phyloP scores from a whole-genome alignment of 192 early-diverging fungal species.

The Bifiguratus adelaidae region DNA sequence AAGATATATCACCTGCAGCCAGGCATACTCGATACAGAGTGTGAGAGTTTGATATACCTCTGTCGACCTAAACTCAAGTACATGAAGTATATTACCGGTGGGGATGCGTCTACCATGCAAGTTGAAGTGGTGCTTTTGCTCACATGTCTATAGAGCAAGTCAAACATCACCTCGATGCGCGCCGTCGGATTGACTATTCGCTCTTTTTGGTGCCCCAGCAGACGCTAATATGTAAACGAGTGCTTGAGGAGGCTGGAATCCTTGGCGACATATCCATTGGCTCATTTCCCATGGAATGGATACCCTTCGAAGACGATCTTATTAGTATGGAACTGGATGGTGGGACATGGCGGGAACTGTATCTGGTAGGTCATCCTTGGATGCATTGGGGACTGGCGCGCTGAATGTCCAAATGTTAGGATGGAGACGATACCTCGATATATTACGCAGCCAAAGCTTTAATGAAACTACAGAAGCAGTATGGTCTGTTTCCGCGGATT shows the following conservation, averaged over 20 bases:
- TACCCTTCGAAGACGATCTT: conserved; percentile 86
- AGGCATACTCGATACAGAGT: conserved; percentile 56
- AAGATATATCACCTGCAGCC: conserved; percentile 80
- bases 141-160: conserved; percentile 7
- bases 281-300: conserved; percentile 82
- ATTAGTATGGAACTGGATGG: conserved; percentile 81
- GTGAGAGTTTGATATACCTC: conserved; percentile 74
- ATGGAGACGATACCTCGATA: conserved; percentile 65
- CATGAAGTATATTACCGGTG: conserved; percentile 80
- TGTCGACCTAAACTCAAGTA: conserved; percentile 65
- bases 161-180: conserved; percentile 3
- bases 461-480: conserved; percentile 82
- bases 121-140: conserved; percentile 7
- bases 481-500: conserved; percentile 84
- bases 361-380: conserved; percentile 22
- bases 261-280: conserved; percentile 77
- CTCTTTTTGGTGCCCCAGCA: conserved; percentile 85
- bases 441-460: conserved; percentile 67
- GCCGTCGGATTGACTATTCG: conserved; percentile 34
- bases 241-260: conserved; percentile 89
- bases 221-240: conserved; percentile 85
- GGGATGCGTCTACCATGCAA: background rate
- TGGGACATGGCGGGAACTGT: conserved; percentile 71
- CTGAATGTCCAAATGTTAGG: conserved; percentile 22
- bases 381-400: background rate